Conservation (phyloP, 257 asterid genomes). For the Solanum rostratum region DNA sequence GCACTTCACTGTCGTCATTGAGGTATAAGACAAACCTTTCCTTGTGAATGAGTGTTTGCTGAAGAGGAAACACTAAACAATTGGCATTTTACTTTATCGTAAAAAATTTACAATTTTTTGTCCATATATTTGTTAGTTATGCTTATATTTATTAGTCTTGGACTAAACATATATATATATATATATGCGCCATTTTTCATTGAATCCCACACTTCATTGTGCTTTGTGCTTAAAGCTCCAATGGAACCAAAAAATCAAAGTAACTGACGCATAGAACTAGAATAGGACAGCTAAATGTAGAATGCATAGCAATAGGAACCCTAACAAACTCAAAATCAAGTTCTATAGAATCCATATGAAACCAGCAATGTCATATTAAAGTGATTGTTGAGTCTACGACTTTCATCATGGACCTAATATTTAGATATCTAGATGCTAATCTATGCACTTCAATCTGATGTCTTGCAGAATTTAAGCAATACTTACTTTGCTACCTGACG, state of each 20-base stretch:
- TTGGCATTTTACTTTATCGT: background rate
- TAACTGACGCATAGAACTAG: background rate
- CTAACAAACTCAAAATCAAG: background rate
- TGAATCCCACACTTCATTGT: background rate
- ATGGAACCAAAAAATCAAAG: background rate
- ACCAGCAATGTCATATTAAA: background rate
- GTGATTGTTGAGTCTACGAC: background rate
- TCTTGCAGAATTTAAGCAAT: background rate
- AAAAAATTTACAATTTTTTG: background rate
- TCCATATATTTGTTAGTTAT: background rate
- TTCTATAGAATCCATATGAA: background rate
- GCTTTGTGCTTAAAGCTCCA: background rate
- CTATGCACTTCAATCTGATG: background rate
- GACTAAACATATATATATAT: background rate
- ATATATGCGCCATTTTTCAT: no score
- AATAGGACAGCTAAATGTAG: background rate
- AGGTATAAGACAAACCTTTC: background rate
- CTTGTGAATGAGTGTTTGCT: background rate
- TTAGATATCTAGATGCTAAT: background rate
- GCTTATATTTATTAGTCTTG: background rate
- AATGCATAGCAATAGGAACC: background rate
- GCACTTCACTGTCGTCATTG: background rate
- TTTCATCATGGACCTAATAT: background rate
- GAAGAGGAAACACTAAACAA: background rate
- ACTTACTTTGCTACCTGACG: slow-evolving; percentile 98